These are phyloP conservation scores for Cystobasidium tubakii DNA, from an alignment of 768 basidiomycete genomes.

Conservation along the genomic window DNA sequence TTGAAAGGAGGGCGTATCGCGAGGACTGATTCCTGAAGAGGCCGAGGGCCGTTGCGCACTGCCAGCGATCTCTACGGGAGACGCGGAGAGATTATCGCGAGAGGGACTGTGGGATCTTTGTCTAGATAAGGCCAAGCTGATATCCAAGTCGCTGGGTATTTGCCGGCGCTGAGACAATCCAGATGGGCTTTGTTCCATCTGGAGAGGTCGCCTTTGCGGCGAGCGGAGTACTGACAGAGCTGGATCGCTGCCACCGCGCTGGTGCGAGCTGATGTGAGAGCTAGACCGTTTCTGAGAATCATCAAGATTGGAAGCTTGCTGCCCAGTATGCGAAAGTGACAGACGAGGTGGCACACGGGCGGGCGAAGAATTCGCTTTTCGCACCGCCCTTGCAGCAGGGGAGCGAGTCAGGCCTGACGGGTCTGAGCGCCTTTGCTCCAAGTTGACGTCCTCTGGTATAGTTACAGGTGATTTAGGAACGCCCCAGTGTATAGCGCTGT, in stretches of 20 bases:
- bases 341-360: neutral
- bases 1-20: no score
- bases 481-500: neutral
- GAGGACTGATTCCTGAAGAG: neutral
- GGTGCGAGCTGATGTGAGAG: neutral
- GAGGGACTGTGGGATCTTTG: neutral
- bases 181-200: neutral
- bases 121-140: neutral
- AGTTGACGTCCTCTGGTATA: neutral
- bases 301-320: neutral
- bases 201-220: neutral
- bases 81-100: neutral
- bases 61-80: neutral
- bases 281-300: neutral
- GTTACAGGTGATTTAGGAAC: neutral
- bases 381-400: neutral
- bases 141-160: neutral
- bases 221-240: neutral
- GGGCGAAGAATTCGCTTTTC: neutral
- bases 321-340: neutral
- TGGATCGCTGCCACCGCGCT: neutral
- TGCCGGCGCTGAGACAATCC: neutral
- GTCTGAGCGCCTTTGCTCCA: neutral
- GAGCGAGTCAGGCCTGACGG: neutral
- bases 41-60: neutral